Evolutionary conservation across 805 yeast species (phyloP), one percentile per base, ranked within the genome.

Genomic region (Suhomyces vadensis): DNA sequence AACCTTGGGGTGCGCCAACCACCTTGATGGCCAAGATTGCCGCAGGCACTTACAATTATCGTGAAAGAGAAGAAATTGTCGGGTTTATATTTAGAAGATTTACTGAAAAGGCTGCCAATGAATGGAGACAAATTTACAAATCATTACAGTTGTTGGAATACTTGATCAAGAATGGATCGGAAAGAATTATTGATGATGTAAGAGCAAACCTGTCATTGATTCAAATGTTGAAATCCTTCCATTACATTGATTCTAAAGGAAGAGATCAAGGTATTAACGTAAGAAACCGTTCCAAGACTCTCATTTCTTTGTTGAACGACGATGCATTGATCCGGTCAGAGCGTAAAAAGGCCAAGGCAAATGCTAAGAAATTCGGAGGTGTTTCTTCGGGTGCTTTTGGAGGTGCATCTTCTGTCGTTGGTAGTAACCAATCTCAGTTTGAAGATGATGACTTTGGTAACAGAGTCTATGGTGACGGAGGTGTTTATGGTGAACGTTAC

Each of bases 51-150:
- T 88, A 87, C 69, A 89, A 87, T 69, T 81, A 82, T 58, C 71
- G 88, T 50, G 94, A 87, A 56, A 67, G 95, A 46, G 91, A 85
- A 57, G 95, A 87, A 61, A 79, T 86, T 45, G 71, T 84, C 43
- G 82, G 87, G 3, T 83, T 87, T 81, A 76, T 85, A 21, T 84
- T 84, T 61, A 75, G 95, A 56, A 78, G 99, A 51, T 94, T 94
- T 70, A 92, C 98, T 5, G 99, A 94, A 64, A 94, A 94, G 69
- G 78, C 94, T 5, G 95, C 97, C 39, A 85, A 82, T 62, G 98
- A 94, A 68, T 94, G 99, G 99, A 82, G 99, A 62, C 99, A 94
- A 65, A 92, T 94, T 52, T 94, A 94, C 72, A 94, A 94, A 69
- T 83, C 97, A 3, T 74, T 94, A 56, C 97, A 91, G 63, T 76